Conservation (phyloP, 495 filamentous ascomycete species). For the Choiromyces venosus region DNA sequence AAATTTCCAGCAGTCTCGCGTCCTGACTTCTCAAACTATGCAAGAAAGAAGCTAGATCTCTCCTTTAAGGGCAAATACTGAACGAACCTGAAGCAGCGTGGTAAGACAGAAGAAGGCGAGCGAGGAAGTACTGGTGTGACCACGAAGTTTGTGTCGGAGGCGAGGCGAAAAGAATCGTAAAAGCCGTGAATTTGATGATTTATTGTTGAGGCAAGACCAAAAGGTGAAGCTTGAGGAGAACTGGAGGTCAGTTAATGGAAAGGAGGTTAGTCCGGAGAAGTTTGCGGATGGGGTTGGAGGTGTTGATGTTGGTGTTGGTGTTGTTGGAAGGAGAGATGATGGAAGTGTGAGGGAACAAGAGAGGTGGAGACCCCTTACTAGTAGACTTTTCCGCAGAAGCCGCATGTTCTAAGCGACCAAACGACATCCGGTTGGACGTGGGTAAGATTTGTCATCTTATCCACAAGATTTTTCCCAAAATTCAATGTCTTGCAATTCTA, state of each 20-base stretch:
- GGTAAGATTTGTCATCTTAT: neutral
- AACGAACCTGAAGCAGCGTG: neutral
- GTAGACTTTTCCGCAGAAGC: conserved; percentile 24
- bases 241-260: conserved; percentile 4
- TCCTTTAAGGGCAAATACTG: neutral
- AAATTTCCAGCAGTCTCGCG: neutral
- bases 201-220: neutral
- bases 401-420: neutral
- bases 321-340: conserved; percentile 2
- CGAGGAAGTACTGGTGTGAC: neutral
- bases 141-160: neutral
- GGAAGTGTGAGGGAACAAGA: conserved; percentile 24
- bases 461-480: neutral
- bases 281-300: conserved; percentile 23
- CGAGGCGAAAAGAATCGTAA: neutral
- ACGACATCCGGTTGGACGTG: neutral
- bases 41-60: neutral
- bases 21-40: neutral
- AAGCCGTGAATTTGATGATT: neutral
- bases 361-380: conserved; percentile 29
- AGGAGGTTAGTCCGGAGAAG: conserved; percentile 29
- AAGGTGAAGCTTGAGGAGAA: neutral
- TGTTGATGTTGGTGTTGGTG: neutral
- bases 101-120: neutral
- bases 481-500: neutral